phyloP scores from a whole-genome alignment of 2,329 filamentous ascomycete species.

The Capronia coronata region DNA sequence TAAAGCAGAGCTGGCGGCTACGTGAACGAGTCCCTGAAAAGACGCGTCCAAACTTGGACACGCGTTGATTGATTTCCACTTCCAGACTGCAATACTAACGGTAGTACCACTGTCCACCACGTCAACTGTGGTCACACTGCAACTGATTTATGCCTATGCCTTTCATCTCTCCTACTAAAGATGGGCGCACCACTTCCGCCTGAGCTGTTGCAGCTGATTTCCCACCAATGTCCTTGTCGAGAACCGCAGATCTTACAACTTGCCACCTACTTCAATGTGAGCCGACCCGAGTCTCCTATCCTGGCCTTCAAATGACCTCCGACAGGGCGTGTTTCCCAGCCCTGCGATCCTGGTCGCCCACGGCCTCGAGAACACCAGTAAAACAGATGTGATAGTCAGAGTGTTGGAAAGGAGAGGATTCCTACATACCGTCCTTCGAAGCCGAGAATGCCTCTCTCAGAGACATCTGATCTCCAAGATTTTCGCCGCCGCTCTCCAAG shows the following conservation, averaged over 20 bases:
- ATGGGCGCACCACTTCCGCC: constrained; percentile 20
- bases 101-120: too few relatives aligned
- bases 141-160: too few relatives aligned
- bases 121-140: too few relatives aligned
- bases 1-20: too few relatives aligned
- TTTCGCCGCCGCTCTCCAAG: constrained; percentile 36
- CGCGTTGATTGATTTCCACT: constrained; percentile 2
- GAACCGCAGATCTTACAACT: constrained; percentile 39
- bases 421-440: constrained; percentile 38
- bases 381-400: constrained; percentile 62
- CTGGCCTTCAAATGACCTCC: constrained; percentile 1
- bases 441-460: constrained; percentile 42
- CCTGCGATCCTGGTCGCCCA: constrained; percentile 71
- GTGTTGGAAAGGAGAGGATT: constrained; percentile 57
- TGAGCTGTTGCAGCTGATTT: constrained; percentile 18
- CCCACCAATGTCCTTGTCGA: constrained; percentile 37
- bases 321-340: constrained; percentile 47
- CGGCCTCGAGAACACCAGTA: constrained; percentile 81
- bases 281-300: not conserved
- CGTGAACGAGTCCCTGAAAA: too few relatives aligned
- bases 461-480: constrained; percentile 43
- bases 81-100: too few relatives aligned
- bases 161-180: not conserved
- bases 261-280: constrained; percentile 37
- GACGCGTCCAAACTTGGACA: not conserved